Evolutionary conservation across 1,284 basidiomycete genomes (phyloP).

Genomic region (Trichosporon asahii): DNA sequence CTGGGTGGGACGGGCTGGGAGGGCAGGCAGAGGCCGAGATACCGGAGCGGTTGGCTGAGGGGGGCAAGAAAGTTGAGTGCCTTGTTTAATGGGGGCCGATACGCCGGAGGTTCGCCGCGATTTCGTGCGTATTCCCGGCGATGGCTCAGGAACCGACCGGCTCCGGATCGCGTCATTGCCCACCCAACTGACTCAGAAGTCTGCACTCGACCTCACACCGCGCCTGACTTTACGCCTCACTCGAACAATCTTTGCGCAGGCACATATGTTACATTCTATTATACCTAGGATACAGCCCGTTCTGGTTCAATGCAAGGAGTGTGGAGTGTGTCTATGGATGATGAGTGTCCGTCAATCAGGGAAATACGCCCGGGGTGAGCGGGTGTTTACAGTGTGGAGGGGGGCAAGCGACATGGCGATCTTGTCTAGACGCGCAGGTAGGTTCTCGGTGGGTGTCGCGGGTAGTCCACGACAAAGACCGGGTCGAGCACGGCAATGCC

Average conservation of each 20-base stretch:
- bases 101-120: not conserved
- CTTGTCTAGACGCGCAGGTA: not conserved
- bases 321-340: slow-evolving; percentile 1
- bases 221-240: no score
- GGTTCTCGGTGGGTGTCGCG: not conserved
- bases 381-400: no score
- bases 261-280: slow-evolving; percentile 8
- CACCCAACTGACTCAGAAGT: not conserved
- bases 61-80: not conserved
- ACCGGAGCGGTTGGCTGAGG: not conserved
- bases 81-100: not conserved
- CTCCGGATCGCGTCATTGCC: not conserved
- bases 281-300: slow-evolving; percentile 8
- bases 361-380: not conserved
- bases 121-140: not conserved
- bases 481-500: not conserved
- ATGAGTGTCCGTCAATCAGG: slow-evolving; percentile 5
- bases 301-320: slow-evolving; percentile 4
- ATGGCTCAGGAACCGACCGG: not conserved
- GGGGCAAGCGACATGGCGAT: no score
- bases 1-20: not conserved
- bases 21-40: not conserved
- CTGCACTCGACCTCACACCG: no score
- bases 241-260: not conserved
- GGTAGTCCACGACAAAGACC: not conserved